A percentile compares a stretch with the other conserved stretches of the same genome.
These are phyloP conservation scores for Cephaloascus albidus DNA, from an alignment of 805 yeast species.

Conservation along the genomic window DNA sequence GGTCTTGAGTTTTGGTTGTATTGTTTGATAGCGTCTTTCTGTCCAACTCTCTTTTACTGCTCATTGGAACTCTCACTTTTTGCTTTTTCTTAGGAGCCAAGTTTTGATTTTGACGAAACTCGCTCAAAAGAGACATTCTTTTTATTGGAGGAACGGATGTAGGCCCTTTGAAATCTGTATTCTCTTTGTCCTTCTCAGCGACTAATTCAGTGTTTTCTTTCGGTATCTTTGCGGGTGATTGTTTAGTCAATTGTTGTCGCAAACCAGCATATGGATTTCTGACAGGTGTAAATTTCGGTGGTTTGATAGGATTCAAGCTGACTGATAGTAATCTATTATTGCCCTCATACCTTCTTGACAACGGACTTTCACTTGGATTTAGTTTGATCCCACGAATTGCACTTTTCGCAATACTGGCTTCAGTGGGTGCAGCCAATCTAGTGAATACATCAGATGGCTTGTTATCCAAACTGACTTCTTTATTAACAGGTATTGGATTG, in stretches of 20 bases:
- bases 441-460: conserved; percentile 6
- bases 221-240: conserved; percentile 8
- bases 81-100: not conserved
- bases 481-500: conserved; percentile 1
- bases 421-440: conserved; percentile 19
- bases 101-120: not conserved
- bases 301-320: conserved; percentile 21
- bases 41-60: conserved; percentile 1
- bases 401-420: conserved; percentile 19
- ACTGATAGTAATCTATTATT: conserved; percentile 26
- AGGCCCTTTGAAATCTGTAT: not conserved
- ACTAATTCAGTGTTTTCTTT: not conserved
- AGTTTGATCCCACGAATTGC: not conserved
- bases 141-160: not conserved
- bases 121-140: not conserved
- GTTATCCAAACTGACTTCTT: conserved; percentile 6
- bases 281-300: conserved; percentile 13
- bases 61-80: not conserved
- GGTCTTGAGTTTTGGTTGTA: not conserved
- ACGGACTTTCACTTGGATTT: not conserved
- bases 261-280: conserved; percentile 5
- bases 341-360: not conserved
- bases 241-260: conserved; percentile 5
- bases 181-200: not conserved
- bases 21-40: not conserved